Base-by-base conservation (phyloP, 345 rosid species). In the Kandelia obovata region DNA sequence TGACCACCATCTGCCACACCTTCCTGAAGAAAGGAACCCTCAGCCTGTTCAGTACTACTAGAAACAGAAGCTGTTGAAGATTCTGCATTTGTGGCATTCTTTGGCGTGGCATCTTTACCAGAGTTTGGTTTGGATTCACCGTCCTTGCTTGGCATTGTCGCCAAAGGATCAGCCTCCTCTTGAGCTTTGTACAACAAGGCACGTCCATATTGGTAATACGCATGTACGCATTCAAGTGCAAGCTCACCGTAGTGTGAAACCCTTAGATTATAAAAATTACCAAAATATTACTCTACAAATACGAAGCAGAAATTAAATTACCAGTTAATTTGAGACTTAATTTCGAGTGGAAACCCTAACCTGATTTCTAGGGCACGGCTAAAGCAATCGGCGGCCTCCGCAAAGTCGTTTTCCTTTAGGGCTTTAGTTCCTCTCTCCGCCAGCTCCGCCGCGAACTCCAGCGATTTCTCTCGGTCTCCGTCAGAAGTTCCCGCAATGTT, bases 311-410 rank as follows among this genome's bases (percentile, higher is more conserved):
- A 43, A 43, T 13, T 13, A 43, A 43, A 43, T 43, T 13, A 43
- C 17, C 49, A 43, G 49, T 43, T 13, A 43, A 43, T 13, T 39
- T 39, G 15, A 39, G 15, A 39, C 13, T 39, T 39, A 39, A 39
- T 39, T 39, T 10, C 10, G 1, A 43, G 5, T 43, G 16, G 28
- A 58, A 72, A 61, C 58, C 71, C 65, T 57, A 70, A 94, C 99
- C 93, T 87, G 83, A 92, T 92, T 71, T 95, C 98, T 8, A 95
- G 89, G 59, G 94, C 87, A 32, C 98, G 99, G 83, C 98, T 90
- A 53, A 88, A 90, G 85, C 92, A 95, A 46, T 95, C 98, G 6
- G 87, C 87, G 20, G 99, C 99, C 79, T 92, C 96, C 6, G 64
- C 71, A 65, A 75, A 85, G 70, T 95, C 96, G 1, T 65, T 70